phyloP scores from a whole-genome alignment of 2,329 filamentous ascomycete genomes.

The Moelleriella libera region DNA sequence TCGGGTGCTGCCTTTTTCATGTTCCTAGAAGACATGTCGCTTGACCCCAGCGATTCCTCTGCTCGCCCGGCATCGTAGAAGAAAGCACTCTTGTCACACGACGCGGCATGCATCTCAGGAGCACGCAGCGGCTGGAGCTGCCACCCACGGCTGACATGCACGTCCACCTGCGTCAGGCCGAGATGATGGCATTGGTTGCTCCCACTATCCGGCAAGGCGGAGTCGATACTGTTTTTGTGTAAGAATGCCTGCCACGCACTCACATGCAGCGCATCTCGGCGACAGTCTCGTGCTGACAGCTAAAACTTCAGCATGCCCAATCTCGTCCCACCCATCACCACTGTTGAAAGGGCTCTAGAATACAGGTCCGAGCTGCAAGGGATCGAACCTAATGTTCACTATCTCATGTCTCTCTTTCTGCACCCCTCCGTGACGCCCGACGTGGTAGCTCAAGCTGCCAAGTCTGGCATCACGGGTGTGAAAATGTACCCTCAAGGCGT shows the following conservation, averaged over 20 bases:
- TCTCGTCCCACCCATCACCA: conserved; percentile 46
- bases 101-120: conserved; percentile 3
- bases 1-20: too few species aligned
- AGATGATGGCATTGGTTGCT: conserved; percentile 43
- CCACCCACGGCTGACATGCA: conserved; percentile 54
- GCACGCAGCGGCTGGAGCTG: conserved; percentile 25
- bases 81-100: too few species aligned
- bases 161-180: conserved; percentile 56
- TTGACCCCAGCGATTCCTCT: too few species aligned
- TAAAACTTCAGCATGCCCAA: conserved; percentile 37
- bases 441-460: conserved; percentile 58
- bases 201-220: conserved; percentile 43
- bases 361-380: conserved; percentile 49
- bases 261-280: background rate
- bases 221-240: conserved; percentile 46
- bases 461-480: conserved; percentile 56
- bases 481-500: conserved; percentile 56
- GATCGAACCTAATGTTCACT: conserved; percentile 48
- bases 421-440: conserved; percentile 52
- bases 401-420: conserved; percentile 49
- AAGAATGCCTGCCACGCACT: background rate
- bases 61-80: too few species aligned
- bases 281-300: background rate
- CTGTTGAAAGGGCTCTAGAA: conserved; percentile 42
- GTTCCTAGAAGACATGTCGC: too few species aligned